phyloP scores from a whole-genome alignment of 441 rosid species.

The California macrophylla region DNA sequence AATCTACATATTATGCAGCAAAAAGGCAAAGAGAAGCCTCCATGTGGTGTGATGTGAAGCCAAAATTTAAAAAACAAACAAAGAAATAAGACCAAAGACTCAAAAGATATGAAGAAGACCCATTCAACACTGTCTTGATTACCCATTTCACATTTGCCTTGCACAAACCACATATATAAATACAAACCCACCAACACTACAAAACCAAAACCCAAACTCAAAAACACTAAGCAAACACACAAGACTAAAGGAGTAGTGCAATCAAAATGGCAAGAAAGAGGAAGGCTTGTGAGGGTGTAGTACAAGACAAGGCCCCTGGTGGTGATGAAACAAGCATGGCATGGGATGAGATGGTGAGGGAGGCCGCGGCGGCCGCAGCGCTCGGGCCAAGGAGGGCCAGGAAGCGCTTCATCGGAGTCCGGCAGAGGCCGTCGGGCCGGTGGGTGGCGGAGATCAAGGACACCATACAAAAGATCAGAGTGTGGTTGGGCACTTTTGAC shows the following conservation, averaged over 20 bases:
- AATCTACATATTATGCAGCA: too few relatives aligned
- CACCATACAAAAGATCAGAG: slow-evolving; percentile 45
- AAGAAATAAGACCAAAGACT: slow-evolving; percentile 20
- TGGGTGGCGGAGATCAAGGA: slow-evolving; percentile 50
- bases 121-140: slow-evolving; percentile 16
- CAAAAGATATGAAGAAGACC: slow-evolving; percentile 17
- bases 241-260: not conserved
- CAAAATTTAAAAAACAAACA: slow-evolving; percentile 20
- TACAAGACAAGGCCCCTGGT: slow-evolving; percentile 15
- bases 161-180: slow-evolving; percentile 24
- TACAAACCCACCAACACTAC: not conserved
- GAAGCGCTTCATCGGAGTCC: slow-evolving; percentile 44
- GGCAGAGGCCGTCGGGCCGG: slow-evolving; percentile 42
- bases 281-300: slow-evolving; percentile 22
- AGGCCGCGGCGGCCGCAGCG: slow-evolving; percentile 33
- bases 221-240: not conserved
- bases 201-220: not conserved
- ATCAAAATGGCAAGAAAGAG: slow-evolving; percentile 41
- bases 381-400: slow-evolving; percentile 37
- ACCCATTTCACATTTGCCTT: slow-evolving; percentile 28
- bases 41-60: slow-evolving; percentile 29
- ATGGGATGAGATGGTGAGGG: slow-evolving; percentile 56
- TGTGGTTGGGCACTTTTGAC: slow-evolving; percentile 41
- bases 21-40: slow-evolving; percentile 14
- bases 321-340: slow-evolving; percentile 23